phyloP scores from a whole-genome alignment of 495 filamentous ascomycete species.

The Tuber melanosporum region DNA sequence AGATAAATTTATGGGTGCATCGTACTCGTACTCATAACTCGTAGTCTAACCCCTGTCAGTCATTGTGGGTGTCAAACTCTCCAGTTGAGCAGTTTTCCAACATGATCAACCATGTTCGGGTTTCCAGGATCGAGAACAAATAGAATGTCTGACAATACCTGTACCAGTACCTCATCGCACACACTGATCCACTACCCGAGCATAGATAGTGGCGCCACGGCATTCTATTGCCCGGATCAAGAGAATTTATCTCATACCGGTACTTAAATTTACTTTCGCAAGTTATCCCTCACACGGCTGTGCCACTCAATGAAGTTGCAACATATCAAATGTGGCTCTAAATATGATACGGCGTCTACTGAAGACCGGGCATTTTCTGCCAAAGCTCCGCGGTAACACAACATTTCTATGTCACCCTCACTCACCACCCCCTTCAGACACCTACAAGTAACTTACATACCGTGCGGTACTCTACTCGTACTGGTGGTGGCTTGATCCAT shows the following conservation, averaged over 20 bases:
- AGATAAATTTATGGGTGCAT: neutral
- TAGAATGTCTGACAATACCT: neutral
- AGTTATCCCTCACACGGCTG: neutral
- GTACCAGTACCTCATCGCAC: neutral
- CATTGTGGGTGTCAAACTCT: neutral
- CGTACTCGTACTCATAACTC: neutral
- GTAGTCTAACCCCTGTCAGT: neutral
- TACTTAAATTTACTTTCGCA: neutral
- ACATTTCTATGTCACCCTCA: neutral
- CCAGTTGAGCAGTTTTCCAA: neutral
- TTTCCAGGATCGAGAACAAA: neutral
- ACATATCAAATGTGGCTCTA: slow-evolving; percentile 1
- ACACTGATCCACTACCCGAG: neutral
- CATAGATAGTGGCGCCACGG: neutral
- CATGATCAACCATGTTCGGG: neutral
- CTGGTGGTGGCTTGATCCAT: neutral
- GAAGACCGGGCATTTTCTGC: neutral
- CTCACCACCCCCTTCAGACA: neutral
- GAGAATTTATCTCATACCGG: neutral
- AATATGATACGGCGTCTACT: neutral
- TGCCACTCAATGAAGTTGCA: neutral
- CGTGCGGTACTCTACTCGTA: neutral
- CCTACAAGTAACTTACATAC: neutral
- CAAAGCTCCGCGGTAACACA: neutral
- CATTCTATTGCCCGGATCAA: neutral